These are phyloP conservation scores for Halenospora varia DNA, from an alignment of 495 filamentous ascomycete genomes.

Conservation along the genomic window DNA sequence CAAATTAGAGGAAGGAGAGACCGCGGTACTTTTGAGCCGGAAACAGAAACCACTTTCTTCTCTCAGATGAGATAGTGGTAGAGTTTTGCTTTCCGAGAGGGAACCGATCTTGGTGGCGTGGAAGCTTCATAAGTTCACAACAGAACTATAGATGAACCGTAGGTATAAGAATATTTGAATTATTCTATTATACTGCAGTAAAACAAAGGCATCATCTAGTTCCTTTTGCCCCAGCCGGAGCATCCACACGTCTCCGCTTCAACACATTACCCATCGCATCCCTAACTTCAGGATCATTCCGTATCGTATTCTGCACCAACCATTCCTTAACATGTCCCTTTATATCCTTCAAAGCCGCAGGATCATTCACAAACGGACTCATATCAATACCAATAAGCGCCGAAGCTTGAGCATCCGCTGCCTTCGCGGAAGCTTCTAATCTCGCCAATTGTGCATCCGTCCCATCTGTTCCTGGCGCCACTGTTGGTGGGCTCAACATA, in stretches of 20 bases:
- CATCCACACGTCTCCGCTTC: slow-evolving; percentile 52
- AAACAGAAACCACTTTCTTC: no score
- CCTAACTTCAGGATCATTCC: slow-evolving; percentile 69
- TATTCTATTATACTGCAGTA: slow-evolving; percentile 3
- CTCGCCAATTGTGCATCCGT: slow-evolving; percentile 48
- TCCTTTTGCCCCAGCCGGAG: slow-evolving; percentile 51
- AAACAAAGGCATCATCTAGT: slow-evolving; percentile 37
- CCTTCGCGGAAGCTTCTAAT: slow-evolving; percentile 47
- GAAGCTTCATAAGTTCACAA: no score
- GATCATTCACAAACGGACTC: slow-evolving; percentile 76
- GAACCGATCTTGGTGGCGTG: no score
- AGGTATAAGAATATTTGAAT: no score
- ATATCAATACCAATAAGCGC: slow-evolving; percentile 72
- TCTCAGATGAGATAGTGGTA: no score
- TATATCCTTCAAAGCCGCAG: slow-evolving; percentile 52
- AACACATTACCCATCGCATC: slow-evolving; percentile 64
- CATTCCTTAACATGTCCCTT: slow-evolving; percentile 69
- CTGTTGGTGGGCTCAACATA: slow-evolving; percentile 37
- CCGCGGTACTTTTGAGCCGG: no score
- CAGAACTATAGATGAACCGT: no score
- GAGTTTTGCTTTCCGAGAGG: no score
- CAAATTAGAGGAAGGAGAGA: no score
- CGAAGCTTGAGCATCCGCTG: slow-evolving; percentile 61
- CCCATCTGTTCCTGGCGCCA: slow-evolving; percentile 23
- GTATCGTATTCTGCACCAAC: slow-evolving; percentile 69